Conservation (phyloP, 2,329 filamentous ascomycete genomes). For the Ophiostoma sp. region DNA sequence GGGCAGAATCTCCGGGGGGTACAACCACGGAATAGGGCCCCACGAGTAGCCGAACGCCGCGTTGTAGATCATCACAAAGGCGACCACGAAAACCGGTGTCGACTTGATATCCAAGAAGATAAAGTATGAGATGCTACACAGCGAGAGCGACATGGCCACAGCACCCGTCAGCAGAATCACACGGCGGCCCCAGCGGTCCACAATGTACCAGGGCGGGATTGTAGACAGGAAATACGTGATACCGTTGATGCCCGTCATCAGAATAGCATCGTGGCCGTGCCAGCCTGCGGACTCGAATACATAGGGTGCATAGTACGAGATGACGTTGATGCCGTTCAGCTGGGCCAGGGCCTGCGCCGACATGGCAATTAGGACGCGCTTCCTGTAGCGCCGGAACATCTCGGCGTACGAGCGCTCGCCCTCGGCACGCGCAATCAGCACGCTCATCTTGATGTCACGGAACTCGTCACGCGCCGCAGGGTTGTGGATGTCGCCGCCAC, state of each 20-base stretch:
- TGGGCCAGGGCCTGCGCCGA: slow-evolving; percentile 93
- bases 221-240: slow-evolving; percentile 86
- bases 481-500: slow-evolving; percentile 91
- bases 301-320: slow-evolving; percentile 95
- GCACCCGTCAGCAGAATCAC: slow-evolving; percentile 87
- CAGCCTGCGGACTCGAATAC: slow-evolving; percentile 98
- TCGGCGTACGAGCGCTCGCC: slow-evolving; percentile 86
- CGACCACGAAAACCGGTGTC: slow-evolving; percentile 79
- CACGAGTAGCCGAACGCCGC: slow-evolving; percentile 91
- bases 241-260: slow-evolving; percentile 95
- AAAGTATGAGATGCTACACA: slow-evolving; percentile 91
- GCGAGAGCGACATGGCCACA: slow-evolving; percentile 78
- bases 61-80: slow-evolving; percentile 98
- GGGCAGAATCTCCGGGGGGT: slow-evolving; percentile 96
- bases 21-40: slow-evolving; percentile 97
- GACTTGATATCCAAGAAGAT: slow-evolving; percentile 75
- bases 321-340: slow-evolving; percentile 98
- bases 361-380: slow-evolving; percentile 96
- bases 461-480: slow-evolving; percentile 90
- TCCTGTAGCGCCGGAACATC: slow-evolving; percentile 91
- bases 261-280: slow-evolving; percentile 79
- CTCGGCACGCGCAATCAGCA: slow-evolving; percentile 87
- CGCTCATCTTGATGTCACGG: slow-evolving; percentile 98
- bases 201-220: slow-evolving; percentile 93
- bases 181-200: slow-evolving; percentile 85